Evolutionary conservation across 306 rosid species (phyloP).

Genomic region (Sphenostylis stenocarpa): DNA sequence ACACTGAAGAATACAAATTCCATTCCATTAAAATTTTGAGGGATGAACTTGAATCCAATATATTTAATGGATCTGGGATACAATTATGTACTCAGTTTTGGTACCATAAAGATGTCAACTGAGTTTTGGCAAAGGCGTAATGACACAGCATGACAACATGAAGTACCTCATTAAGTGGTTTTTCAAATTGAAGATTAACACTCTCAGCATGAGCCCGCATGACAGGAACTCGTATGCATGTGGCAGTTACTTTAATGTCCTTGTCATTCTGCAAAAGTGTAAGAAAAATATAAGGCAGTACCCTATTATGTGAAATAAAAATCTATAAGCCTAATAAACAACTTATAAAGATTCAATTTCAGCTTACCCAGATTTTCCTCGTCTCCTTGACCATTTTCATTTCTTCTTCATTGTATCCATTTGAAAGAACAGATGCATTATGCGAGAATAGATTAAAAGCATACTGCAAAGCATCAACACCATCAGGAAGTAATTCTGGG

Average conservation of each 20-base stretch:
- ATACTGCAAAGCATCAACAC: constrained; percentile 62
- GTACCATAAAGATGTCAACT: background rate
- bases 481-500: constrained; percentile 23
- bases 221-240: constrained; percentile 94
- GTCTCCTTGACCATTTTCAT: constrained; percentile 97
- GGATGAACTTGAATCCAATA: background rate
- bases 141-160: background rate
- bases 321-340: background rate
- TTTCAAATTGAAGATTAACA: constrained; percentile 92
- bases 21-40: background rate
- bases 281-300: background rate
- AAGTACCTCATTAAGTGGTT: constrained; percentile 86
- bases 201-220: constrained; percentile 99
- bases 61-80: background rate
- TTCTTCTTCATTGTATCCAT: constrained; percentile 98
- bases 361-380: constrained; percentile 85
- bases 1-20: background rate
- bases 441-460: constrained; percentile 96
- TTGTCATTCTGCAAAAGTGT: constrained; percentile 64
- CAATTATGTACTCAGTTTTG: background rate
- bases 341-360: background rate
- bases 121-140: background rate
- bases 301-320: background rate
- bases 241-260: constrained; percentile 87
- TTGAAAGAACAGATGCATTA: constrained; percentile 77